Conservation (phyloP, 2,329 filamentous ascomycete species). For the Cordyceps tenuipes region DNA sequence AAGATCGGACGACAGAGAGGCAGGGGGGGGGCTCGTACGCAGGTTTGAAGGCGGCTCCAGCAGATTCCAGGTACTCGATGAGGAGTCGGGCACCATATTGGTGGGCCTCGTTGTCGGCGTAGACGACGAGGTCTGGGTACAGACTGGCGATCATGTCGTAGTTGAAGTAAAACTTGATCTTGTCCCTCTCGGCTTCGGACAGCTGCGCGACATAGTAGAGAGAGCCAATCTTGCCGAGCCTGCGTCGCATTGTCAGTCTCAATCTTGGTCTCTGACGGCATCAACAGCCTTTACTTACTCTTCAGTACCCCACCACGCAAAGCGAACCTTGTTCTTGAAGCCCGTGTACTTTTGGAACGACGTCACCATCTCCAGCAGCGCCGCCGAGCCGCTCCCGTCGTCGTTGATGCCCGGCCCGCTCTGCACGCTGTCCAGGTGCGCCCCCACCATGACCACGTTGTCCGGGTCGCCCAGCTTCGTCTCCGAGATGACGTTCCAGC, state of each 20-base stretch:
- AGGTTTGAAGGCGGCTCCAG: constrained; percentile 26
- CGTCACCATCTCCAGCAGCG: constrained; percentile 30
- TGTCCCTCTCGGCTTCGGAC: constrained; percentile 32
- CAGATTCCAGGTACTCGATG: constrained; percentile 26
- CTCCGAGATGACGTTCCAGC: constrained; percentile 35
- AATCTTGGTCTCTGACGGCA: not conserved
- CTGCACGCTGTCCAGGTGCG: constrained; percentile 33
- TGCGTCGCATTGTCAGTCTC: constrained; percentile 5
- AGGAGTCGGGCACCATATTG: constrained; percentile 27
- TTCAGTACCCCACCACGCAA: constrained; percentile 36
- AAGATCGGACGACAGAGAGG: not conserved
- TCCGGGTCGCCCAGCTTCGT: constrained; percentile 34
- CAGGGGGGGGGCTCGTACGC: constrained; percentile 17
- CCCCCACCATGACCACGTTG: constrained; percentile 34
- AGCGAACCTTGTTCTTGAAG: constrained; percentile 34
- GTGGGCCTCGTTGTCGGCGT: constrained; percentile 32
- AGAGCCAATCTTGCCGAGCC: constrained; percentile 35
- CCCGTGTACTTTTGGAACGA: constrained; percentile 30
- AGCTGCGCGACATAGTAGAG: constrained; percentile 31
- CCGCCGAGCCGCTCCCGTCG: constrained; percentile 31
- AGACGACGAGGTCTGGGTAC: constrained; percentile 31
- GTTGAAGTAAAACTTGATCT: constrained; percentile 60
- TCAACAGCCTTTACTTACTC: constrained; percentile 21
- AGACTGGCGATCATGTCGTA: constrained; percentile 60
- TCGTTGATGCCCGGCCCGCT: constrained; percentile 34